A percentile compares a stretch with the other conserved stretches of the same genome.
These are phyloP conservation scores for Pouteria glomerata DNA, from an alignment of 148 eudicot genomes.

Conservation along the genomic window DNA sequence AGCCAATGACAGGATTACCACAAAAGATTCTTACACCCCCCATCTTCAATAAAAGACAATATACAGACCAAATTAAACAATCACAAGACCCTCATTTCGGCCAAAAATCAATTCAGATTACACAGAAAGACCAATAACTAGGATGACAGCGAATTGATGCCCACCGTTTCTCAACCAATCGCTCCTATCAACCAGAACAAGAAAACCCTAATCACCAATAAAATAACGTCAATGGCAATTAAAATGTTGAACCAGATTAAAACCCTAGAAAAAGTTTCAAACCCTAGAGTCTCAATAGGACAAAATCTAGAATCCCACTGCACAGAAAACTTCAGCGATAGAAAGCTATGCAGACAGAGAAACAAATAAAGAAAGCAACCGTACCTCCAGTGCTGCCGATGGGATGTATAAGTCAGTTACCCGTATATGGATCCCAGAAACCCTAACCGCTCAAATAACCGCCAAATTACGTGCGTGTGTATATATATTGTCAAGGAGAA, in stretches of 20 bases:
- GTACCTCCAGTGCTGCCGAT: constrained; percentile 4
- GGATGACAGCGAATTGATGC: neutral
- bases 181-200: neutral
- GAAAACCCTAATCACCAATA: constrained; percentile 7
- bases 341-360: neutral
- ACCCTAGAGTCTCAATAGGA: neutral
- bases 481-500: neutral
- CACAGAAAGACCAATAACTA: neutral
- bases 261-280: constrained; percentile 13
- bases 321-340: neutral
- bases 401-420: neutral
- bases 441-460: constrained; percentile 21
- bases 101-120: neutral
- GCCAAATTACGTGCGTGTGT: constrained; percentile 1
- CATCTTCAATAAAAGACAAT: constrained; percentile 20
- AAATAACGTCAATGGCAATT: neutral
- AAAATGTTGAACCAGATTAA: neutral
- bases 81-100: constrained; percentile 12
- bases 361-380: neutral
- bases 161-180: neutral
- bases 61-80: constrained; percentile 12
- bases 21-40: constrained; percentile 14
- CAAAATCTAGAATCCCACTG: neutral
- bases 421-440: constrained; percentile 12
- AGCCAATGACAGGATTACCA: neutral